These are phyloP conservation scores for Cinchona pubescens DNA, from an alignment of 257 asterid genomes.

Conservation along the genomic window DNA sequence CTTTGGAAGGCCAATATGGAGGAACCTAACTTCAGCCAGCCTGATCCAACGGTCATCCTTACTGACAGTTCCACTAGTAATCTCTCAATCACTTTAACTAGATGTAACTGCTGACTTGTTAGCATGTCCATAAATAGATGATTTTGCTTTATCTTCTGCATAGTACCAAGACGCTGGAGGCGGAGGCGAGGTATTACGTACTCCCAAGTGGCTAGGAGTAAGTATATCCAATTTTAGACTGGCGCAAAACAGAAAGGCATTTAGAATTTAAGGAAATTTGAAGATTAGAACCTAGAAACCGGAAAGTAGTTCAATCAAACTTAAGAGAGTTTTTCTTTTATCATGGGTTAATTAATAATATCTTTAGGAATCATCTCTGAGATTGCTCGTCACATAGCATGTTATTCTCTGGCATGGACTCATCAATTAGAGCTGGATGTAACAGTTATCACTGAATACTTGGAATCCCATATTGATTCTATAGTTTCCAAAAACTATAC, in stretches of 20 bases:
- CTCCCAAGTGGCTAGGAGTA: constrained; percentile 76
- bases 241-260: constrained; percentile 9
- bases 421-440: background rate
- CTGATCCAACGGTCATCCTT: constrained; percentile 68
- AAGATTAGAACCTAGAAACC: background rate
- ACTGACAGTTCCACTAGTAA: constrained; percentile 68
- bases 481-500: background rate
- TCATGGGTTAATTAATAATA: background rate
- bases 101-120: background rate
- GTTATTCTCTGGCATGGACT: background rate
- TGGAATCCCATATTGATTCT: background rate
- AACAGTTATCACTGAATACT: background rate
- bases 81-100: constrained; percentile 18
- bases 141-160: constrained; percentile 47
- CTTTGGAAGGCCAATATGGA: constrained; percentile 93
- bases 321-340: background rate
- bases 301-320: background rate
- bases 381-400: background rate
- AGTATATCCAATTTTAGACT: constrained; percentile 50
- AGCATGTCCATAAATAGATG: constrained; percentile 22
- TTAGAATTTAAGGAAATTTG: constrained; percentile 7
- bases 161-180: constrained; percentile 85
- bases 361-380: background rate
- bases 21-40: constrained; percentile 70
- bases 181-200: constrained; percentile 56